Conservation (phyloP, 495 filamentous ascomycete genomes). For the Pyrenula aspistea region DNA sequence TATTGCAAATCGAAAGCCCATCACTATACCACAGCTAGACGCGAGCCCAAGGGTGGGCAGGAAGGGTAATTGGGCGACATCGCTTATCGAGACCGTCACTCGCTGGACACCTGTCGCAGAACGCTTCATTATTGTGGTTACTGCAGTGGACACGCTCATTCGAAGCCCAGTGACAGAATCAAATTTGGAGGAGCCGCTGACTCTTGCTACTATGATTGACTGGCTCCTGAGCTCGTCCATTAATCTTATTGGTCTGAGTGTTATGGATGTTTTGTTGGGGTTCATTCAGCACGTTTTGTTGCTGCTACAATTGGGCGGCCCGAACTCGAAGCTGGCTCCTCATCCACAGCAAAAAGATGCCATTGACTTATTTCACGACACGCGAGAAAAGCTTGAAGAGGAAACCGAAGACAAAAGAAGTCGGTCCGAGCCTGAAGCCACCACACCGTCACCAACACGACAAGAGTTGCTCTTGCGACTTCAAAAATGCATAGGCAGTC, state of each 20-base stretch:
- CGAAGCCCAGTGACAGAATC: conserved; percentile 51
- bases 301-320: conserved; percentile 51
- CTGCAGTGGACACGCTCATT: conserved; percentile 61
- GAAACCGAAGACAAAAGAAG: conserved; percentile 5
- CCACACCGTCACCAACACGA: conserved; percentile 28
- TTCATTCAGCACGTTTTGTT: conserved; percentile 68
- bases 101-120: conserved; percentile 86
- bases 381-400: conserved; percentile 2
- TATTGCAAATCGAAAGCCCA: conserved; percentile 44
- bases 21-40: conserved; percentile 10
- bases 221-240: conserved; percentile 75
- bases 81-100: conserved; percentile 62
- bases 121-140: conserved; percentile 74
- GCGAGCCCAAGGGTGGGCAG: conserved; percentile 18
- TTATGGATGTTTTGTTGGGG: conserved; percentile 80
- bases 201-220: conserved; percentile 60
- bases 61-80: conserved; percentile 60
- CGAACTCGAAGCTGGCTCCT: conserved; percentile 14
- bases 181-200: conserved; percentile 54
- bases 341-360: conserved; percentile 16
- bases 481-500: conserved; percentile 64
- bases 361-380: conserved; percentile 13
- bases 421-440: conserved; percentile 9
- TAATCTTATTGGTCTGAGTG: conserved; percentile 85
- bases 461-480: conserved; percentile 51